These are phyloP conservation scores for Ceratobasidium theobromae DNA, from an alignment of 1,284 basidiomycete species.

Conservation along the genomic window DNA sequence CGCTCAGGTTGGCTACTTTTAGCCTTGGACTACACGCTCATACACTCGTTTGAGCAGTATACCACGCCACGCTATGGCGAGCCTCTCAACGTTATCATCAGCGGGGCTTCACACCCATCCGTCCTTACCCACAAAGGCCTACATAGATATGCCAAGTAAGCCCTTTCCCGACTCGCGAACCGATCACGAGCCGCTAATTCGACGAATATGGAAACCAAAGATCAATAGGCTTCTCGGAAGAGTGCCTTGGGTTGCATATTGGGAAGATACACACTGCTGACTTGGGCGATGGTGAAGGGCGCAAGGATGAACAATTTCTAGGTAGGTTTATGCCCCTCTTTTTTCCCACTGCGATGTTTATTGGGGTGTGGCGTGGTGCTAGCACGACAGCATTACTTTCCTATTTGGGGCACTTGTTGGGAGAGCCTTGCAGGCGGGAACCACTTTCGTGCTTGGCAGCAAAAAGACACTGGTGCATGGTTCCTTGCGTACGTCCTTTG, in stretches of 20 bases:
- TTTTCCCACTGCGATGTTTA: too few relatives aligned
- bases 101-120: constrained; percentile 50
- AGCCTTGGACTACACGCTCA: neutral
- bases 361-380: too few relatives aligned
- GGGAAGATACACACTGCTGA: constrained; percentile 51
- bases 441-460: constrained; percentile 53
- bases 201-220: too few relatives aligned
- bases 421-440: constrained; percentile 53
- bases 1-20: neutral
- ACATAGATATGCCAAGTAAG: constrained; percentile 49
- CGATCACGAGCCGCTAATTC: too few relatives aligned
- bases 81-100: constrained; percentile 52
- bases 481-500: constrained; percentile 48
- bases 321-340: constrained; percentile 33
- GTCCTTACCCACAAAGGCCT: constrained; percentile 49
- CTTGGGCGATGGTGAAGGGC: constrained; percentile 50
- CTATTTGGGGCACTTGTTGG: constrained; percentile 48
- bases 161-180: neutral
- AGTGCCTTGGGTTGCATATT: constrained; percentile 52
- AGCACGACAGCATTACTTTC: constrained; percentile 37
- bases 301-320: constrained; percentile 48
- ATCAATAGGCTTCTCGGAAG: constrained; percentile 67
- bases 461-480: constrained; percentile 54
- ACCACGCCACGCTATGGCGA: constrained; percentile 54
- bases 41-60: constrained; percentile 50